Evolutionary conservation across 768 basidiomycete species (phyloP), one percentile per base, ranked within the genome.

Genomic region (Termitomyces sp.): DNA sequence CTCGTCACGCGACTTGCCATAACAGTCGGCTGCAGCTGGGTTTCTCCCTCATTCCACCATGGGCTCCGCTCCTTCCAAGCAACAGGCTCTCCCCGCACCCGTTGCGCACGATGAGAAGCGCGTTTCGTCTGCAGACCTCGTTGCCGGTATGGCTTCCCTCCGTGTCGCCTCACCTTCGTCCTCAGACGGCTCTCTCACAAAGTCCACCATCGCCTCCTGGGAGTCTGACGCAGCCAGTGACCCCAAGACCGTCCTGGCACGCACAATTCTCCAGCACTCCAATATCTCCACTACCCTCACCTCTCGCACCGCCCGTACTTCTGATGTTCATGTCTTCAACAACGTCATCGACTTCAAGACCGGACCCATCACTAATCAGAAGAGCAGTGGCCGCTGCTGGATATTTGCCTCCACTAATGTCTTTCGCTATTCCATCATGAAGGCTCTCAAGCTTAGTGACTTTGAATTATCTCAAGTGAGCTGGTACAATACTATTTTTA

Each of bases 331-430:
- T 71, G 81, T 96, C 56, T 97, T 96, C 81, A 96, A 94, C 73
- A 81, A 86, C 66, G 79, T 85, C 63, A 69, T 97, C 22, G 89
- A 88, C 58, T 89, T 90, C 76, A 90, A 91, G 79, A 87, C 93
- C 1, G 84, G 82, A 2, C 94, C 94, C 11, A 78, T 95, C 64
- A 95, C 93, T 13, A 84, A 90, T 74, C 94, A 96, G 83, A 90
- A 87, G 76, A 86, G 82, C 70, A 91, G 89, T 60, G 96, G 96
- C 0, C 80, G 96, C 51, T 98, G 96, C 78, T 98, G 96, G 96
- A 80, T 97, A 8, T 98, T 98, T 72, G 92, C 95, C 2, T 91
- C 92, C 7, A 95, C 93, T 63, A 93, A 94, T 73, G 84, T 94
- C 28, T 78, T 94, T 61, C 81, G 95, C 4, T 91, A 92, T 75